Conservation (phyloP, 164 flowering plant genomes). For the Tinospora cordifolia region DNA sequence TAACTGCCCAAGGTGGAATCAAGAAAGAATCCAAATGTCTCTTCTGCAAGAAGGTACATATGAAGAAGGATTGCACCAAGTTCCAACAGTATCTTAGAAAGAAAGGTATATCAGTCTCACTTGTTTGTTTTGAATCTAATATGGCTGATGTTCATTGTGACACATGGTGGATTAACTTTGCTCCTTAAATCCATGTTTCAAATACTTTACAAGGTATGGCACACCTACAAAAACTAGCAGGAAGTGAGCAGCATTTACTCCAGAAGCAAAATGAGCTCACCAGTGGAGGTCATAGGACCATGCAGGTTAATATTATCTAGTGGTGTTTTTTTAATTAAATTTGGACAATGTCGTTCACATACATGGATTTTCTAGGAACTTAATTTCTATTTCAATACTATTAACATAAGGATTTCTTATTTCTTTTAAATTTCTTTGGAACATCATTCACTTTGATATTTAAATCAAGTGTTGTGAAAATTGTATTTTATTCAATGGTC, state of each 20-base stretch:
- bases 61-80: not conserved
- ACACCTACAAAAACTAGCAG: not conserved
- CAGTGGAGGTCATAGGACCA: not conserved
- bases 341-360: not conserved
- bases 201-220: not conserved
- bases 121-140: conserved; percentile 9
- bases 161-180: conserved; percentile 2
- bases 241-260: conserved; percentile 4
- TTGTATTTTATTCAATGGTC: not conserved
- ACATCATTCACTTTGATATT: not conserved
- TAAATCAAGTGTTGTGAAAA: not conserved
- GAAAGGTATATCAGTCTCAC: conserved; percentile 8
- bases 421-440: not conserved
- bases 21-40: conserved; percentile 7
- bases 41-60: no score
- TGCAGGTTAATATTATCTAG: not conserved
- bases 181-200: not conserved
- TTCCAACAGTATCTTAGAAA: not conserved
- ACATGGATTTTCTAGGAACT: conserved; percentile 3
- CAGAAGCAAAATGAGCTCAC: conserved; percentile 5
- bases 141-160: not conserved
- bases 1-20: not conserved
- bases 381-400: conserved; percentile 4
- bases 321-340: conserved; percentile 4
- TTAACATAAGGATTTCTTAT: conserved; percentile 5